These are phyloP conservation scores for Penicillium italicum DNA, from an alignment of 2,329 filamentous ascomycete genomes.

Conservation along the genomic window DNA sequence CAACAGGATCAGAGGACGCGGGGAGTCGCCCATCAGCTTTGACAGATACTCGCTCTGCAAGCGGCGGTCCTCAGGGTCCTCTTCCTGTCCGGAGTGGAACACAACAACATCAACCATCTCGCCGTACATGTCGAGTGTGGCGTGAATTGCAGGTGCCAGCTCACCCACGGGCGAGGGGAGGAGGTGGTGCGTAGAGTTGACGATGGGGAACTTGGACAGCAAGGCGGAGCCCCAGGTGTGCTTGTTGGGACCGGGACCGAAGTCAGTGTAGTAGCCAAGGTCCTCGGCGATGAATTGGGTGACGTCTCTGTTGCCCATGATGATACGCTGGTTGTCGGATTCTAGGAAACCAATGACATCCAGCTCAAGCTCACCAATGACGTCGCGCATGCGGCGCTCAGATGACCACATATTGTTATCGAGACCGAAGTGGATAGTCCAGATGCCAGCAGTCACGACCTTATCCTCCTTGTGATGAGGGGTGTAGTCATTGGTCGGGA, in stretches of 20 bases:
- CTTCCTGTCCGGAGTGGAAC: constrained; percentile 97
- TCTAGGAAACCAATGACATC: constrained; percentile 95
- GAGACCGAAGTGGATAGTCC: constrained; percentile 96
- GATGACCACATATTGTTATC: constrained; percentile 99
- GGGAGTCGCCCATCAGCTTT: constrained; percentile 77
- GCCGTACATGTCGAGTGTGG: constrained; percentile 91
- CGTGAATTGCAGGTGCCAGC: constrained; percentile 90
- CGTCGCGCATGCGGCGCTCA: constrained; percentile 85
- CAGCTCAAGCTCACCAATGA: constrained; percentile 91
- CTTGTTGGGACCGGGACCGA: constrained; percentile 95
- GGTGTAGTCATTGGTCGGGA: constrained; percentile 86
- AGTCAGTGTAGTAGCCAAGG: constrained; percentile 97
- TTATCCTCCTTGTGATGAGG: constrained; percentile 87
- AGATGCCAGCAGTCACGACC: constrained; percentile 88
- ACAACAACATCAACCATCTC: constrained; percentile 89
- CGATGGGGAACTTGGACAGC: constrained; percentile 93
- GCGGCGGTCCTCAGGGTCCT: constrained; percentile 86
- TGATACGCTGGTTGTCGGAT: constrained; percentile 90
- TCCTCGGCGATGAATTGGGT: constrained; percentile 95
- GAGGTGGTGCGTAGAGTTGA: constrained; percentile 95
- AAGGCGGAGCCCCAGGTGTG: constrained; percentile 95
- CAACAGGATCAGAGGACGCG: constrained; percentile 77
- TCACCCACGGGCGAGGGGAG: constrained; percentile 91
- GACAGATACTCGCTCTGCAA: constrained; percentile 83
- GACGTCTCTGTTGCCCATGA: constrained; percentile 97